These are phyloP conservation scores for Aspergillus persii DNA, from an alignment of 2,329 filamentous ascomycete species.

Conservation along the genomic window DNA sequence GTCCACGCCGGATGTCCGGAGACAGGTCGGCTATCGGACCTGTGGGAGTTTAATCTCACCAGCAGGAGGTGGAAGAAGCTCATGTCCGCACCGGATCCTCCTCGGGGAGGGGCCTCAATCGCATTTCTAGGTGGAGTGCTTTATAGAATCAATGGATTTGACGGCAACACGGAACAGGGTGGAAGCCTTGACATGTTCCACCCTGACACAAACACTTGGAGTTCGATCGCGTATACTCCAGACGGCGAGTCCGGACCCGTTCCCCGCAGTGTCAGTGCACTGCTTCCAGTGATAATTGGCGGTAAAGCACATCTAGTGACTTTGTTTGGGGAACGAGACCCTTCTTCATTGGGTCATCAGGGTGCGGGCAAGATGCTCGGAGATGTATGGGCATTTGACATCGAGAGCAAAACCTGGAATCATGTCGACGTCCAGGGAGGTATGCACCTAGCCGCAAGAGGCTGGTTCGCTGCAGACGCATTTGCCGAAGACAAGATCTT, in stretches of 20 bases:
- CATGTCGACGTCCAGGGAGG: slow-evolving; percentile 25
- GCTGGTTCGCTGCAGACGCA: slow-evolving; percentile 56
- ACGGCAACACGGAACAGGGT: slow-evolving; percentile 67
- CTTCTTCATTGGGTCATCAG: slow-evolving; percentile 52
- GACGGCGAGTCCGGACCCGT: slow-evolving; percentile 48
- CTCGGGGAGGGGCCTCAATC: slow-evolving; percentile 67
- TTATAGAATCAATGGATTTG: slow-evolving; percentile 78
- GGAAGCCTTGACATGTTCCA: slow-evolving; percentile 66
- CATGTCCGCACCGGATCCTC: slow-evolving; percentile 63
- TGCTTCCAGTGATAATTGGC: slow-evolving; percentile 34
- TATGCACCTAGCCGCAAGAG: slow-evolving; percentile 37
- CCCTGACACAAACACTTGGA: slow-evolving; percentile 41
- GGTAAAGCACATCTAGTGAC: slow-evolving; percentile 40
- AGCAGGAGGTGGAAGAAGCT: slow-evolving; percentile 66
- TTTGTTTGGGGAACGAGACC: slow-evolving; percentile 55
- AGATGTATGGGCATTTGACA: slow-evolving; percentile 52
- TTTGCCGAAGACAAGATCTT: slow-evolving; percentile 34
- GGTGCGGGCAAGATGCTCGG: slow-evolving; percentile 57
- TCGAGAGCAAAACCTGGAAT: slow-evolving; percentile 34
- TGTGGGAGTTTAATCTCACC: slow-evolving; percentile 74
- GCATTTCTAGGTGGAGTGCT: slow-evolving; percentile 62
- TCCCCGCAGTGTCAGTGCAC: slow-evolving; percentile 49
- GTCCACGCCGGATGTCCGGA: slow-evolving; percentile 73
- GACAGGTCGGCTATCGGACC: slow-evolving; percentile 62
- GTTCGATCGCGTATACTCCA: slow-evolving; percentile 24